Conservation (phyloP, 164 flowering plant genomes). For the Buxus sempervirens region DNA sequence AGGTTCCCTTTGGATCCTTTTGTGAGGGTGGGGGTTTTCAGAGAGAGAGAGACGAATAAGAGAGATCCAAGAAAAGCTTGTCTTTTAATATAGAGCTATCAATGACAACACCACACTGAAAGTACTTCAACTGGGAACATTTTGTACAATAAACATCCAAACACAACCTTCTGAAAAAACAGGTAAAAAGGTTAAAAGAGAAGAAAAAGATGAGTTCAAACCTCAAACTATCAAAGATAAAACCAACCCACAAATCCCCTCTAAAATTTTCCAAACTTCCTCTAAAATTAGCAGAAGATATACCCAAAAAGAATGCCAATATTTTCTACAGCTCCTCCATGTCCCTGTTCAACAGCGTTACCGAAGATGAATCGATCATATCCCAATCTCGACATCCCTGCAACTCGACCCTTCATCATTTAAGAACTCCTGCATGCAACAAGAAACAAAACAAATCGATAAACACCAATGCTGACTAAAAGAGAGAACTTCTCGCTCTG, state of each 20-base stretch:
- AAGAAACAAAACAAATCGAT: background rate
- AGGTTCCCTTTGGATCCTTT: too few species aligned
- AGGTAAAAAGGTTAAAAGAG: background rate
- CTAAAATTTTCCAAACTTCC: conserved; percentile 2
- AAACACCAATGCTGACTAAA: background rate
- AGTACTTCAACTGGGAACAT: conserved; percentile 26
- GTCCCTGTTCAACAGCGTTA: background rate
- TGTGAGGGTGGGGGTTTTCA: too few species aligned
- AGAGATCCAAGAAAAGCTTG: too few species aligned
- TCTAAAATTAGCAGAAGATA: conserved; percentile 7
- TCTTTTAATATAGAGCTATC: background rate
- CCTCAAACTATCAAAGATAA: background rate
- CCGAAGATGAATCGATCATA: too few species aligned
- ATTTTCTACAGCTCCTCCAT: background rate
- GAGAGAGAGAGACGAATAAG: too few species aligned
- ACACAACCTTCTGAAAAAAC: conserved; percentile 6
- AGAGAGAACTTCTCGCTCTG: too few species aligned
- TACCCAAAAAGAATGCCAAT: conserved; percentile 5
- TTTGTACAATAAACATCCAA: conserved; percentile 29
- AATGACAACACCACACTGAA: conserved; percentile 1
- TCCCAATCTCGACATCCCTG: conserved; percentile 34
- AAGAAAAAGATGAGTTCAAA: background rate
- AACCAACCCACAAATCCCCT: background rate
- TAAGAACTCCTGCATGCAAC: conserved; percentile 21
- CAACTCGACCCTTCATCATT: conserved; percentile 27